Evolutionary conservation across 345 rosid genomes (phyloP), one percentile per base, ranked within the genome.

Genomic region (Mangifera indica): DNA sequence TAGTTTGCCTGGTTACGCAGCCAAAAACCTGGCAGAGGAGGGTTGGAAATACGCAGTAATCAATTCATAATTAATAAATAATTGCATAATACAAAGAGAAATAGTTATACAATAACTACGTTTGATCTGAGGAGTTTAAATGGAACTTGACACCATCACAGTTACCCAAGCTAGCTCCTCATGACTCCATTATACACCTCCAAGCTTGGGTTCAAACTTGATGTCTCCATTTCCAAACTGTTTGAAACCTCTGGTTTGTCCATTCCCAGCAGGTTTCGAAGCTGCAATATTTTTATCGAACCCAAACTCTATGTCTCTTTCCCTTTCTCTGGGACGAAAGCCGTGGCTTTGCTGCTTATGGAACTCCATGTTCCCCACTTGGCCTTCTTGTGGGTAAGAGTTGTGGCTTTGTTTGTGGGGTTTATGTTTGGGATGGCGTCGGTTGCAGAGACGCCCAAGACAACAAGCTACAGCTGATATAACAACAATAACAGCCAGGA

Each of bases 381-480:
- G 10, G 18, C 32, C 9, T 37, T n/a, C n/a, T n/a, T n/a, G n/a
- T n/a, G n/a, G n/a, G n/a, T n/a, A n/a, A n/a, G n/a, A n/a, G n/a
- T n/a, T n/a, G n/a, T 44, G n/a, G 10, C 60, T 29, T 44, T 70
- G 63, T 34, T 79, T 72, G 46, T 66, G 61, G 63, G 25, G 67
- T 32, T 73, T 68, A 9, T 69, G 66, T 60, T 72, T 68, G 15
- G 58, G 46, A n/a, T 15, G 20, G 34, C 74, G 73, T 63, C 78
- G 63, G 70, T 73, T 85, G 64, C 91, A 87, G 51, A 89, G 57
- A 59, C 89, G 78, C 29, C 91, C 89, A 14, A 89, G 86, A 51
- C 79, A 85, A 75, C 91, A 85, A 72, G 93, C 89, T 32, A 81
- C 70, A 17, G 77, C 83, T 49, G 91, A 89, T 40, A 89, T 49